Base-by-base conservation (phyloP, 148 eudicot genomes). In the Rhododendron ferrugineum region DNA sequence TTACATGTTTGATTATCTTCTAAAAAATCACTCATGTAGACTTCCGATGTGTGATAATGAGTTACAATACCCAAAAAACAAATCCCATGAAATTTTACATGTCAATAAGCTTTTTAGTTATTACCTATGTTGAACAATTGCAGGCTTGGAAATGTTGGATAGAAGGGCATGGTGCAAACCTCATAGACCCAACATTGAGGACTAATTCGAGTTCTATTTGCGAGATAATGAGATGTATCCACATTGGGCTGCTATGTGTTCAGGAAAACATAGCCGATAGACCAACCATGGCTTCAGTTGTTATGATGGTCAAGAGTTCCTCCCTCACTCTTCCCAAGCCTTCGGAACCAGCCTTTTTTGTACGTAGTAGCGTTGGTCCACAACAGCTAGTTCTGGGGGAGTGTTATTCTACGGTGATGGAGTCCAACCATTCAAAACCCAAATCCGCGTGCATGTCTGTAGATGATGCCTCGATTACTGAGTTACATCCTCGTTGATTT, bases 131-230 rank as follows among this genome's bases (percentile, higher is more conserved):
- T 18, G 58, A 14, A 44, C 26, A 49, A 28, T 37, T 26, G 47
- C 80, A 92, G 94, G 91, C 91, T 10, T 90, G 91, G 92, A 82
- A 90, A 76, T 10, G 85, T 40, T 90, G 90, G 90, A 85, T 20
- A 9, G 85, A 86, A 75, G 86, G 66, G n/a, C 60, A 7, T 16
- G 72, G 42, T 6, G 62, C 44, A 44, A 74, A 89, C 10, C 28
- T 88, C 20, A 66, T 92, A 32, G 92, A 92, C 81, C 68, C 78
- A 18, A 37, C 44, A 79, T 30, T 90, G 58, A 66, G 42, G 16
- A 36, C 52, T 28, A 74, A 82, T 32, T 74, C 87, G 4, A 14
- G 28, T 40, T 50, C 23, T 18, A 1, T 34, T 1, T 11, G 15
- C 1, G 88, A 92, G 37, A 40, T 88, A 30, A 26, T 81, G 54